These are phyloP conservation scores for Calocera viscosa DNA, from an alignment of 768 basidiomycete genomes.

Conservation along the genomic window DNA sequence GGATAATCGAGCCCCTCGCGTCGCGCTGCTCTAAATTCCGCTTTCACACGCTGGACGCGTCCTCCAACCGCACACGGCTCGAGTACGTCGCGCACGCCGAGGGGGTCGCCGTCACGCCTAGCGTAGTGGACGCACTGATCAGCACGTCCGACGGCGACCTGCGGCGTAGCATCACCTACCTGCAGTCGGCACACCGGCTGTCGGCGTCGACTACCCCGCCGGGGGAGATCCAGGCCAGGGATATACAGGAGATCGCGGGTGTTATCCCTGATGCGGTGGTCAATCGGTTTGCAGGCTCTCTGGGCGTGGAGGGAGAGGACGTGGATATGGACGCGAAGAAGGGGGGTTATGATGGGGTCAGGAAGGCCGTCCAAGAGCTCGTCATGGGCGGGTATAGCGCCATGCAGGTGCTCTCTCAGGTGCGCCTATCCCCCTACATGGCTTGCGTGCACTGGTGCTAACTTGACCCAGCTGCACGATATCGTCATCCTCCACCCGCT, in stretches of 20 bases:
- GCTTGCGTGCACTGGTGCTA: neutral
- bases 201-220: slow-evolving; percentile 62
- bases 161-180: slow-evolving; percentile 90
- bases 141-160: slow-evolving; percentile 80
- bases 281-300: slow-evolving; percentile 47
- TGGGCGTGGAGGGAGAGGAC: slow-evolving; percentile 53
- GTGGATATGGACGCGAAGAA: slow-evolving; percentile 30
- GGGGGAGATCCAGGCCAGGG: slow-evolving; percentile 54
- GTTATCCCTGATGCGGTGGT: slow-evolving; percentile 73
- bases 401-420: slow-evolving; percentile 78
- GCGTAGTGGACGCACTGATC: slow-evolving; percentile 63
- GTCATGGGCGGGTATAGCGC: slow-evolving; percentile 88
- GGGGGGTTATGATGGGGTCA: slow-evolving; percentile 46
- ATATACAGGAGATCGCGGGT: slow-evolving; percentile 94
- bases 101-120: slow-evolving; percentile 41
- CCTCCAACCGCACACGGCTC: slow-evolving; percentile 62
- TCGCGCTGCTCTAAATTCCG: slow-evolving; percentile 99
- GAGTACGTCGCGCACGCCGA: slow-evolving; percentile 70
- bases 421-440: slow-evolving; percentile 31
- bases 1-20: slow-evolving; percentile 95
- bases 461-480: slow-evolving; percentile 64
- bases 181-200: slow-evolving; percentile 88
- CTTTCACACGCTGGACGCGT: slow-evolving; percentile 79
- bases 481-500: slow-evolving; percentile 71
- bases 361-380: slow-evolving; percentile 57